Evolutionary conservation across 257 asterid genomes (phyloP).

Genomic region (Gentiana dahurica): DNA sequence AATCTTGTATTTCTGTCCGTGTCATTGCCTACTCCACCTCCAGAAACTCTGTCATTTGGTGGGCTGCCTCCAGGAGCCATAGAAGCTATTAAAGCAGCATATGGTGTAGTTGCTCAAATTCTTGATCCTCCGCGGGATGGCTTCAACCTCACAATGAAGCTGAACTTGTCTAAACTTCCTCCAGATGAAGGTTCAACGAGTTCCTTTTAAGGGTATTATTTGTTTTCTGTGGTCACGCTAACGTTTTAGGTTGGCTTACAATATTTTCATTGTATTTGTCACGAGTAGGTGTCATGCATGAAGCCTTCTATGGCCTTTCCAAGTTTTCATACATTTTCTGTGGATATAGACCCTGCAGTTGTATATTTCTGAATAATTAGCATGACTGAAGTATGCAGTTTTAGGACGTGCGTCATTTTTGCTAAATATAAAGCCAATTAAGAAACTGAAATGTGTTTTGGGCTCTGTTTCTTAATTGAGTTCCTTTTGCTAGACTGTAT

Average conservation of each 20-base stretch:
- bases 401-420: too few relatives aligned
- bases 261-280: too few relatives aligned
- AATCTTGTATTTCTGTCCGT: constrained; percentile 60
- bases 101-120: constrained; percentile 73
- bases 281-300: too few relatives aligned
- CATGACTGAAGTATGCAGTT: too few relatives aligned
- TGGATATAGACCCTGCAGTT: too few relatives aligned
- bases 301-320: too few relatives aligned
- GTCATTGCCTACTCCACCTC: constrained; percentile 82
- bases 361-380: too few relatives aligned
- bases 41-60: constrained; percentile 69
- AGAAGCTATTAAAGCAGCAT: constrained; percentile 85
- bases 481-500: too few relatives aligned
- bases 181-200: constrained; percentile 91
- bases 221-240: constrained; percentile 33
- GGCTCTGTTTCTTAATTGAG: too few relatives aligned
- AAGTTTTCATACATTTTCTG: too few relatives aligned
- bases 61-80: constrained; percentile 92
- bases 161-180: constrained; percentile 90
- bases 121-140: constrained; percentile 99
- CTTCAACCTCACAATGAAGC: constrained; percentile 82
- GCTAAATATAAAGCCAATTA: too few relatives aligned
- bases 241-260: constrained; percentile 12
- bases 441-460: too few relatives aligned
- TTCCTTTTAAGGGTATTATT: constrained; percentile 51